phyloP scores from a whole-genome alignment of 1,284 basidiomycete genomes.

The Tremellales sp. region DNA sequence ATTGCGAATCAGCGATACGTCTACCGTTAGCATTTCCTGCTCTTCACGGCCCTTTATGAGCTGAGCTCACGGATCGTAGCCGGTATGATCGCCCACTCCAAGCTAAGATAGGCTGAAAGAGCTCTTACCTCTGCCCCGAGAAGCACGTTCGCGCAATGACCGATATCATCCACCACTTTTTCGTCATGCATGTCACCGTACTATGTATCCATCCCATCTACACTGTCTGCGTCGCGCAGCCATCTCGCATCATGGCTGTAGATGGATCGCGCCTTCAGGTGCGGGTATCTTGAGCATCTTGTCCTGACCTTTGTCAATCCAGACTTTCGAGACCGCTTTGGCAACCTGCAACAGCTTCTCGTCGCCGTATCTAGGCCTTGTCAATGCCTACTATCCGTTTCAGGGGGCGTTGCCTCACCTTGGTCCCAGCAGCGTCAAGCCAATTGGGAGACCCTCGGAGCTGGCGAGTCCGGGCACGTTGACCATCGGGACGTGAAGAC shows the following conservation, averaged over 20 bases:
- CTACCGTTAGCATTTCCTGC: slow-evolving; percentile 34
- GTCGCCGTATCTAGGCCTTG: slow-evolving; percentile 19
- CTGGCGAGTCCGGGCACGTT: slow-evolving; percentile 26
- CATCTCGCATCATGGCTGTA: neutral
- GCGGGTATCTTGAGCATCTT: slow-evolving; percentile 12
- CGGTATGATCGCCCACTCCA: neutral
- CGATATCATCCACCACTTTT: too few relatives aligned
- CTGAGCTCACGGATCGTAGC: neutral
- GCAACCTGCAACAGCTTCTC: slow-evolving; percentile 14
- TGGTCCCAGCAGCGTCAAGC: slow-evolving; percentile 22
- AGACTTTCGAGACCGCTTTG: slow-evolving; percentile 17
- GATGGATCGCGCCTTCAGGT: slow-evolving; percentile 7
- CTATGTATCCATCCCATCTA: too few relatives aligned
- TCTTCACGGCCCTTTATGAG: neutral
- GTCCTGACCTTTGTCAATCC: slow-evolving; percentile 14
- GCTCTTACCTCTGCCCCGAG: too few relatives aligned
- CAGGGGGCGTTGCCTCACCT: slow-evolving; percentile 12
- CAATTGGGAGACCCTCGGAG: slow-evolving; percentile 24
- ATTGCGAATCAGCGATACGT: slow-evolving; percentile 38
- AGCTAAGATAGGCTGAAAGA: neutral
- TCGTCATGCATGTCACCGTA: too few relatives aligned
- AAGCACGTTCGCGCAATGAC: too few relatives aligned
- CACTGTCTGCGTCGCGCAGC: too few relatives aligned
- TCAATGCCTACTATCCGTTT: neutral
- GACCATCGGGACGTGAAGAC: slow-evolving; percentile 25